A percentile compares a stretch with the other conserved stretches of the same genome.
Conservation (phyloP, 345 rosid species). For the Eucalyptus curtisii region DNA sequence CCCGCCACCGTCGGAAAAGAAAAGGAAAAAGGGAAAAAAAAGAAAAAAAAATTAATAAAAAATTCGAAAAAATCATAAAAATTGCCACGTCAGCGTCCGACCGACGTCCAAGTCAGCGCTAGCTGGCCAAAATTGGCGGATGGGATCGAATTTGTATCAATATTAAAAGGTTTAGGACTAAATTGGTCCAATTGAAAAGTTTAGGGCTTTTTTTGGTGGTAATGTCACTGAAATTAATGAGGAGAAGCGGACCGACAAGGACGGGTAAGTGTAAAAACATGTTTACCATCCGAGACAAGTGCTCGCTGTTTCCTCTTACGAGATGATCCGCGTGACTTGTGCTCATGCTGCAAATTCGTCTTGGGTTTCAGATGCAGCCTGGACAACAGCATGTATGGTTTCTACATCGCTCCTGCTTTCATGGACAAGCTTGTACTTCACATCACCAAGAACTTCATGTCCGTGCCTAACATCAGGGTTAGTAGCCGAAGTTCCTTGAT, state of each 20-base stretch:
- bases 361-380: not conserved
- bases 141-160: too few relatives aligned
- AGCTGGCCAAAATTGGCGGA: too few relatives aligned
- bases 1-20: too few relatives aligned
- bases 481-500: not conserved
- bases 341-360: not conserved
- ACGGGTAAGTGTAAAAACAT: not conserved
- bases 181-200: too few relatives aligned
- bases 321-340: not conserved
- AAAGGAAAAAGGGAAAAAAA: too few relatives aligned
- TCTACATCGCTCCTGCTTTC: slow-evolving; percentile 13
- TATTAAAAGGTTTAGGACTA: not conserved
- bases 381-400: slow-evolving; percentile 9
- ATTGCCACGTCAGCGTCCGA: too few relatives aligned
- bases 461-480: slow-evolving; percentile 7
- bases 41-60: too few relatives aligned
- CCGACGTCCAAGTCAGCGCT: too few relatives aligned
- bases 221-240: not conserved
- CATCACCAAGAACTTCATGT: slow-evolving; percentile 9
- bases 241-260: not conserved
- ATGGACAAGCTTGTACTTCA: slow-evolving; percentile 15
- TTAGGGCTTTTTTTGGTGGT: too few relatives aligned
- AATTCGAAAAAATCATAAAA: too few relatives aligned
- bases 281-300: not conserved
- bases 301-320: not conserved